These are phyloP conservation scores for Lagerstroemia speciosa DNA, from an alignment of 345 rosid species.

Conservation along the genomic window DNA sequence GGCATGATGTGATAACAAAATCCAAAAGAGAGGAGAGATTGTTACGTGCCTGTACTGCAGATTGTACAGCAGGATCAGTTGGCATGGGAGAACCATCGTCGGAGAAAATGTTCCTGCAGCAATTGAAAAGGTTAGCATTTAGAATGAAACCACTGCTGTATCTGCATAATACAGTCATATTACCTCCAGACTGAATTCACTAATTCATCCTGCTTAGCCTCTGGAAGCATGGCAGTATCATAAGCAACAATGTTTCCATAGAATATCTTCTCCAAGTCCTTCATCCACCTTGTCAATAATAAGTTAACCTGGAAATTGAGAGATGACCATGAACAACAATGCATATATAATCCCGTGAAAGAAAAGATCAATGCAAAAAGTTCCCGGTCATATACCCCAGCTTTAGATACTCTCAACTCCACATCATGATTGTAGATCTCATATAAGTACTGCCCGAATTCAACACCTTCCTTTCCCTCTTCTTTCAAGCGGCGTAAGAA, in stretches of 20 bases:
- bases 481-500: slow-evolving; percentile 69
- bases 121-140: slow-evolving; percentile 2
- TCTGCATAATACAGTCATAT: slow-evolving; percentile 5
- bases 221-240: slow-evolving; percentile 78
- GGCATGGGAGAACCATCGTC: slow-evolving; percentile 72
- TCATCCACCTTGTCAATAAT: slow-evolving; percentile 81
- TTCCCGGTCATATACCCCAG: slow-evolving; percentile 46
- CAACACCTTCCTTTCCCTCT: slow-evolving; percentile 89
- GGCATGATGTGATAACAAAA: neutral
- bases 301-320: slow-evolving; percentile 64
- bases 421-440: slow-evolving; percentile 93
- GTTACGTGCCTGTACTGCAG: slow-evolving; percentile 59
- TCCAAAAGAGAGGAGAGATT: slow-evolving; percentile 12
- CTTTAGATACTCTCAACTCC: slow-evolving; percentile 89
- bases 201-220: slow-evolving; percentile 65
- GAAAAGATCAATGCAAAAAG: neutral
- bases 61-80: slow-evolving; percentile 36
- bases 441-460: slow-evolving; percentile 81
- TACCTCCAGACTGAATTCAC: slow-evolving; percentile 77
- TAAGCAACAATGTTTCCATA: slow-evolving; percentile 88
- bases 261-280: slow-evolving; percentile 89
- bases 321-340: slow-evolving; percentile 1
- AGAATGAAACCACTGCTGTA: neutral
- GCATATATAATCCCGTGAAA: neutral
- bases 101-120: slow-evolving; percentile 73